These are phyloP conservation scores for Cucurbita pepo DNA, from an alignment of 306 rosid species.

Conservation along the genomic window DNA sequence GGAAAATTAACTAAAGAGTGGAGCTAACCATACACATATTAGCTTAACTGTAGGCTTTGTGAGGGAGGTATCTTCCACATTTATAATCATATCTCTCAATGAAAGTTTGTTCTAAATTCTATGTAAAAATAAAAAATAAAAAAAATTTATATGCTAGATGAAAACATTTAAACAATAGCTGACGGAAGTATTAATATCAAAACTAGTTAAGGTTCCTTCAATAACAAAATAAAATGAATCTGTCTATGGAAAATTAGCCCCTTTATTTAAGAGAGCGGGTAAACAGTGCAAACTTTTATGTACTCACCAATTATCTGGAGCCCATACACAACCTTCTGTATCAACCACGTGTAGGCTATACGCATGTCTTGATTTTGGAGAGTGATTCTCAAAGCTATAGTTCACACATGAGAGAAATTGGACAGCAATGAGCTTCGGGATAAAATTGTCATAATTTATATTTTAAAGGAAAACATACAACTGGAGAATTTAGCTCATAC, in stretches of 20 bases:
- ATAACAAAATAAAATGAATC: not conserved
- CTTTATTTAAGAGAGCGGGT: not conserved
- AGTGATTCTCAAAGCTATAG: slow-evolving; percentile 78
- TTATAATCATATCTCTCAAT: not conserved
- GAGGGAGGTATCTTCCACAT: not conserved
- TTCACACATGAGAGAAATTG: slow-evolving; percentile 10
- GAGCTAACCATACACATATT: not conserved
- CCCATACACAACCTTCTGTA: slow-evolving; percentile 87
- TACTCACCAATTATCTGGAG: slow-evolving; percentile 73
- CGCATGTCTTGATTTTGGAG: slow-evolving; percentile 84
- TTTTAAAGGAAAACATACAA: not conserved
- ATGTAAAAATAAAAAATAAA: not conserved
- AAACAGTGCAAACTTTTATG: not conserved
- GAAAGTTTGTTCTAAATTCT: not conserved
- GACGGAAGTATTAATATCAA: not conserved
- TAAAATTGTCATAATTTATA: not conserved
- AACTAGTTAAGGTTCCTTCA: not conserved
- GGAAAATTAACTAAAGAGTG: not conserved
- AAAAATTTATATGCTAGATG: not conserved
- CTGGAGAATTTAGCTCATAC: not conserved
- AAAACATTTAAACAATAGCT: not conserved
- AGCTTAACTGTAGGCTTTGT: not conserved
- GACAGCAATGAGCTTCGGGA: not conserved
- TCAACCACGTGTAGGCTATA: slow-evolving; percentile 84
- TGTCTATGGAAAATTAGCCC: not conserved